Base-by-base conservation (phyloP, 257 asterid genomes). In the Solanum peruvianum region DNA sequence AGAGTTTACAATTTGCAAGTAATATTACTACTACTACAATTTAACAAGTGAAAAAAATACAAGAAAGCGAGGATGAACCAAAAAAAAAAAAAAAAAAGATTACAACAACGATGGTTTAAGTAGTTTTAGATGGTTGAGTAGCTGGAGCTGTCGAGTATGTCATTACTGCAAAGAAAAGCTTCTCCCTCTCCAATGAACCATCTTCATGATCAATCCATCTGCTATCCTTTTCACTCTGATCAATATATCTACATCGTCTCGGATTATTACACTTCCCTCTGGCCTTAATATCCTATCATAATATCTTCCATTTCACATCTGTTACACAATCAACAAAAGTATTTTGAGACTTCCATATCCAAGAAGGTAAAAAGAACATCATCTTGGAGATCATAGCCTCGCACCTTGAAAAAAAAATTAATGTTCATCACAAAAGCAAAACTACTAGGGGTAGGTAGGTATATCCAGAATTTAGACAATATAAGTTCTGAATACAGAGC, bases 261-360 rank as follows among this genome's bases (percentile, higher is more conserved):
- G 90, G 85, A 96, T 90, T 0, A 96, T 94, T 88, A 96, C 56
- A 86, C 98, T 94, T 29, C 99, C 98, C 89, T 96, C 98, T 0
- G 99, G 98, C 71, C 98, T 88, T 86, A 96, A 60, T n/a, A 94
- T 94, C 81, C 98, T 89, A 60, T 96, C 99, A 94, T 78, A 20
- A 96, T 92, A 81, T 96, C 94, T 70, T 92, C 98, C 94, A 92
- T 93, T 73, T 90, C 97, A 64, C 98, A 96, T 88, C 99, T 96
- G 85, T 3, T 52, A 33, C 42, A 72, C 35, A 64, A 31, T 56
- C 14, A 39, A 71, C 84, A 77, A 16, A 56, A 77, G 16, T n/a
- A 73, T 14, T 11, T 39, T 35, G 33, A 39, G 82, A 21, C 27
- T 73, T 25, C 11, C 14, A 29, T 45, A 14, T 78, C 25, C 9